Evolutionary conservation across 495 filamentous ascomycete genomes (phyloP), one percentile per base, ranked within the genome.

Genomic region (Cenococcum geophilum): DNA sequence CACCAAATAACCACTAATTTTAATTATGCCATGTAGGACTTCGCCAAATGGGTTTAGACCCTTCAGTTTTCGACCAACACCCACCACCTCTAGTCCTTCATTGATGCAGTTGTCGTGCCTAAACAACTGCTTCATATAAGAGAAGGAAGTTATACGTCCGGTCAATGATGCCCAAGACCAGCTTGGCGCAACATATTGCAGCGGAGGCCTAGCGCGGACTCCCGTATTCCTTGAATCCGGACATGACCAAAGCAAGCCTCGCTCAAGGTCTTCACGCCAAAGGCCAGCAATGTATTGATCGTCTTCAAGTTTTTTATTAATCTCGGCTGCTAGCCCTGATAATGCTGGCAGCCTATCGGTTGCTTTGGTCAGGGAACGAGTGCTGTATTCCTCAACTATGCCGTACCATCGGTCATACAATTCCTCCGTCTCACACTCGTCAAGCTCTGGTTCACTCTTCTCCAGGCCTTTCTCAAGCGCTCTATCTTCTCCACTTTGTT

Each of bases 81-180:
- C 45, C 45, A 3, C 2, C 2, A 48, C 5, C 21, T 18, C n/a
- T 18, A 22, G n/a, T 2, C 9, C 45, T 48, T 48, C 45, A 48
- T 45, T n/a, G n/a, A 32, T 6, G 27, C 27, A 32, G 27, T 32
- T 6, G 27, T 6, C 27, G 27, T 32, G 6, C 6, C 6, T 32
- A 32, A 32, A 32, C 6, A 32, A 3, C 27, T 32, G 27, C 27
- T 32, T 32, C 27, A 6, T 9, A 48, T 18, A 48, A 48, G 2
- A 2, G 5, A 22, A 18, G 9, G n/a, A 18, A 9, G 9, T 18
- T 9, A 18, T 3, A 18, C n/a, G 45, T 9, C 21, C 45, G 2
- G 45, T 9, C 45, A 48, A 18, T 22, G 45, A 48, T 48, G 21
- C 45, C 45, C 45, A 48, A 48, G 45, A 48, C 45, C 45, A 48